A percentile compares a stretch with the other conserved stretches of the same genome.
Evolutionary conservation across 257 asterid species (phyloP).

Genomic region (Solanum infundibuliforme): DNA sequence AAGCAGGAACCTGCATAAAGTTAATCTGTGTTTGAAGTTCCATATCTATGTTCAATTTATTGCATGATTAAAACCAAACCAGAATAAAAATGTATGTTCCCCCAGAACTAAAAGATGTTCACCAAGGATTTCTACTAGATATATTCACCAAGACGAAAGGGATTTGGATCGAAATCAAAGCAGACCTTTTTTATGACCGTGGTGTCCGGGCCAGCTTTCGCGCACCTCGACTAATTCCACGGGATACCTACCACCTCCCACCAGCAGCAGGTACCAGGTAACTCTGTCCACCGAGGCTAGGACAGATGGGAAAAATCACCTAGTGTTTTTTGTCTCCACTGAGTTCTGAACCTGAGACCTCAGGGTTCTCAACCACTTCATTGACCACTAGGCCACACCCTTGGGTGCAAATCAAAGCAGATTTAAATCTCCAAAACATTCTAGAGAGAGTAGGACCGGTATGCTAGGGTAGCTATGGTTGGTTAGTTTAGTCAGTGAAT

Average conservation of each 20-base stretch:
- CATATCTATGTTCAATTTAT: not conserved
- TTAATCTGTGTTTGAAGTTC: constrained; percentile 14
- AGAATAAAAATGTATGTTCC: not conserved
- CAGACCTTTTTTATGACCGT: not conserved
- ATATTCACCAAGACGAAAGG: not conserved
- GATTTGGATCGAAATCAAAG: not conserved
- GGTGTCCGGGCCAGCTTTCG: not conserved
- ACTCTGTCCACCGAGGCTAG: not conserved
- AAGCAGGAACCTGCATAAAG: constrained; percentile 83
- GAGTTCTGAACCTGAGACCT: not conserved
- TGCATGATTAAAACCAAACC: not conserved
- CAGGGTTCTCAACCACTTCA: not conserved
- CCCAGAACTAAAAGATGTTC: not conserved
- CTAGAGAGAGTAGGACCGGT: not conserved
- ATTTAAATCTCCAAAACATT: not conserved
- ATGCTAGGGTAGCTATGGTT: not conserved
- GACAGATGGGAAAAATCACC: not conserved
- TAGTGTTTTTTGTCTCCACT: not conserved
- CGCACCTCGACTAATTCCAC: not conserved
- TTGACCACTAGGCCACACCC: not conserved
- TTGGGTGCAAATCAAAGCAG: not conserved
- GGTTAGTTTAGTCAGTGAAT: not conserved
- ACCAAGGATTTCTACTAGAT: not conserved
- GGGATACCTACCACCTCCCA: not conserved
- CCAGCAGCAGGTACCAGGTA: not conserved